phyloP scores from a whole-genome alignment of 179 eudicot genomes.

The Spinacia oleracea region DNA sequence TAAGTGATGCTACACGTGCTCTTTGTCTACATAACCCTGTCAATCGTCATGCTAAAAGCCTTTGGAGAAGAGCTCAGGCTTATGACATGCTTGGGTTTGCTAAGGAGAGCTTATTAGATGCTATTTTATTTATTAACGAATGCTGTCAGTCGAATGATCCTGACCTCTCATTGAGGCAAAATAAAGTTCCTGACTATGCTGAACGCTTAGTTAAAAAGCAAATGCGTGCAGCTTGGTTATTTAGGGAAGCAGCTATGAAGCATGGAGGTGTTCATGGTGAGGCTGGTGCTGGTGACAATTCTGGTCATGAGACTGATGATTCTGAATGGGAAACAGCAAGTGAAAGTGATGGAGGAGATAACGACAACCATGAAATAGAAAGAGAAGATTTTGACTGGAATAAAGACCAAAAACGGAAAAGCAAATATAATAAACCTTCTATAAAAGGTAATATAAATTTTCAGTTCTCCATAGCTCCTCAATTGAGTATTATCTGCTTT shows the following conservation, averaged over 20 bases:
- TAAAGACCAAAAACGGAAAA: slow-evolving; percentile 64
- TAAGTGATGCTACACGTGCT: slow-evolving; percentile 92
- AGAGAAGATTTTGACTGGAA: slow-evolving; percentile 67
- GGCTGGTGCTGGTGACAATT: slow-evolving; percentile 65
- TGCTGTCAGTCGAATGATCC: slow-evolving; percentile 93
- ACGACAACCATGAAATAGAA: slow-evolving; percentile 59
- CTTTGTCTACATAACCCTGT: slow-evolving; percentile 89
- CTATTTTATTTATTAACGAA: slow-evolving; percentile 85
- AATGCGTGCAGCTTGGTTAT: slow-evolving; percentile 95
- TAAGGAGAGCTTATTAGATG: slow-evolving; percentile 95
- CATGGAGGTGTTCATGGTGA: slow-evolving; percentile 89
- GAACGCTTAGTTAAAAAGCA: slow-evolving; percentile 97
- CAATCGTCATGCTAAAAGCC: slow-evolving; percentile 94
- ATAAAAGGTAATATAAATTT: slow-evolving; percentile 52
- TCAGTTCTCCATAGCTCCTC: background rate
- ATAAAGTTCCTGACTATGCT: slow-evolving; percentile 95
- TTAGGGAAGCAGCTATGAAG: slow-evolving; percentile 88
- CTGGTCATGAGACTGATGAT: slow-evolving; percentile 83
- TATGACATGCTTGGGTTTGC: slow-evolving; percentile 96
- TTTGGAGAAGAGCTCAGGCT: slow-evolving; percentile 99
- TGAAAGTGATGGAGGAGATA: slow-evolving; percentile 86
- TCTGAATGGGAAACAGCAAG: slow-evolving; percentile 99
- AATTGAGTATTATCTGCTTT: background rate
- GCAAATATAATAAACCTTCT: slow-evolving; percentile 51
- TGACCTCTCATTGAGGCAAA: slow-evolving; percentile 83